A percentile compares a stretch with the other conserved stretches of the same genome.
Evolutionary conservation across 306 rosid species (phyloP).

Genomic region (Mimosa pudica): DNA sequence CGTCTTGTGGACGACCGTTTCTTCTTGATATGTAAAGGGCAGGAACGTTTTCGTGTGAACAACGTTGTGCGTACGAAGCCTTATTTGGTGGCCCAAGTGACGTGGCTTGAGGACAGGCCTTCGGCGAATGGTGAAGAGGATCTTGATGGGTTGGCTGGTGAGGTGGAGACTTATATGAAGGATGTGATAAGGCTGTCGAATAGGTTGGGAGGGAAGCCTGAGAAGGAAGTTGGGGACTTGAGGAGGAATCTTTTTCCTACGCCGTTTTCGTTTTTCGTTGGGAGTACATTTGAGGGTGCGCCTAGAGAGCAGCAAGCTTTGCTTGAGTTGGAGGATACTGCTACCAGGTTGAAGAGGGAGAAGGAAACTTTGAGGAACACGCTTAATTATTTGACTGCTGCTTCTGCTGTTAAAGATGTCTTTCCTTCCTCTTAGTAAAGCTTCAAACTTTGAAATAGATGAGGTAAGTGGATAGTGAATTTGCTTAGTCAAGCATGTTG

Average conservation of each 20-base stretch:
- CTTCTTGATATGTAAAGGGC: conserved; percentile 94
- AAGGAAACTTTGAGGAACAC: conserved; percentile 90
- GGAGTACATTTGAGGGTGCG: conserved; percentile 96
- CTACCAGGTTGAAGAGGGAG: conserved; percentile 79
- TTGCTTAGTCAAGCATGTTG: conserved; percentile 30
- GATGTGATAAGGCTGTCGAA: conserved; percentile 92
- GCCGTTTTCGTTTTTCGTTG: conserved; percentile 93
- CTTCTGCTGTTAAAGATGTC: conserved; percentile 94
- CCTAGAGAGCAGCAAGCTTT: conserved; percentile 97
- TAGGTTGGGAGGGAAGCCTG: conserved; percentile 86
- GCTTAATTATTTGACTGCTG: conserved; percentile 92
- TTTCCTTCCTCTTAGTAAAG: conserved; percentile 64
- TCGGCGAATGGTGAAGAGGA: conserved; percentile 67
- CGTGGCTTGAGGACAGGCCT: conserved; percentile 96
- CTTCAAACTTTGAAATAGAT: neutral
- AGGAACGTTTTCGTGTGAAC: conserved; percentile 85
- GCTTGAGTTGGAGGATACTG: conserved; percentile 93
- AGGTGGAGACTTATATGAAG: conserved; percentile 87
- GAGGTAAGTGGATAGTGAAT: neutral
- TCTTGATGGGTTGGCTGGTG: conserved; percentile 65
- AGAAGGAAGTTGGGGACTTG: conserved; percentile 92
- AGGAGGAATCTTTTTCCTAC: conserved; percentile 88
- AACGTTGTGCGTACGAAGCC: conserved; percentile 81
- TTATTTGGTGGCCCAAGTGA: conserved; percentile 83
- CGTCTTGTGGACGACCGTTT: conserved; percentile 92